These are phyloP conservation scores for Moniliophthora roreri DNA, from an alignment of 1,284 basidiomycete genomes.

Conservation along the genomic window DNA sequence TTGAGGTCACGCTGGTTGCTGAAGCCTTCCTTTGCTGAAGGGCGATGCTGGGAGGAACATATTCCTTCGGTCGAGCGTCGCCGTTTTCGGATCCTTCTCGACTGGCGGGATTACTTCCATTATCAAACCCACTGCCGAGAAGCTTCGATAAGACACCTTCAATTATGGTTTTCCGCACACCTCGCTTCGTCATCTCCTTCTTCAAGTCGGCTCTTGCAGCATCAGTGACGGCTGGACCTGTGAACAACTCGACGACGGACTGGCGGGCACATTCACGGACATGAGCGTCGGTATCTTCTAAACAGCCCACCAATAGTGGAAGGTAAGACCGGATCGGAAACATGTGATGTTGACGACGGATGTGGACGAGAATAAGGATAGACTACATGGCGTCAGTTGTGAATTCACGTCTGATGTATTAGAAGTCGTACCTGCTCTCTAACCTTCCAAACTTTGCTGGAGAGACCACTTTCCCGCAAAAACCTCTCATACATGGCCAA, in stretches of 20 bases:
- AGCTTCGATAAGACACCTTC: constrained; percentile 69
- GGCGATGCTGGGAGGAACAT: constrained; percentile 72
- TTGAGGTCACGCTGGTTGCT: constrained; percentile 29
- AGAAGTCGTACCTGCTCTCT: constrained; percentile 69
- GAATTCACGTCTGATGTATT: constrained; percentile 7
- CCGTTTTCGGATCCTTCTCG: constrained; percentile 61
- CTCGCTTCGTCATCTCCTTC: constrained; percentile 84
- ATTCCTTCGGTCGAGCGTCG: constrained; percentile 55
- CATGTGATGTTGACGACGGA: constrained; percentile 63
- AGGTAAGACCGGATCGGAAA: constrained; percentile 88
- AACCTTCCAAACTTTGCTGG: constrained; percentile 80
- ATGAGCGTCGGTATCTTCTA: constrained; percentile 89
- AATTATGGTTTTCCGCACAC: constrained; percentile 83
- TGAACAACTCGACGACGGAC: constrained; percentile 84
- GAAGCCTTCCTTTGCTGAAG: constrained; percentile 54
- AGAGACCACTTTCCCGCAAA: constrained; percentile 70
- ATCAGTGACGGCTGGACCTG: constrained; percentile 77
- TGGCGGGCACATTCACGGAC: constrained; percentile 86
- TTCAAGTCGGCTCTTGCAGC: constrained; percentile 91
- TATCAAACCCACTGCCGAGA: constrained; percentile 39
- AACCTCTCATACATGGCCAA: constrained; percentile 76
- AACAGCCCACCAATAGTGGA: constrained; percentile 73
- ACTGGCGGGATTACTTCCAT: constrained; percentile 43
- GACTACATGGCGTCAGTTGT: constrained; percentile 39
- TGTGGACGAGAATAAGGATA: constrained; percentile 64